Evolutionary conservation across 192 early-diverging fungal genomes (phyloP).

Genomic region (Backusella australiensis): DNA sequence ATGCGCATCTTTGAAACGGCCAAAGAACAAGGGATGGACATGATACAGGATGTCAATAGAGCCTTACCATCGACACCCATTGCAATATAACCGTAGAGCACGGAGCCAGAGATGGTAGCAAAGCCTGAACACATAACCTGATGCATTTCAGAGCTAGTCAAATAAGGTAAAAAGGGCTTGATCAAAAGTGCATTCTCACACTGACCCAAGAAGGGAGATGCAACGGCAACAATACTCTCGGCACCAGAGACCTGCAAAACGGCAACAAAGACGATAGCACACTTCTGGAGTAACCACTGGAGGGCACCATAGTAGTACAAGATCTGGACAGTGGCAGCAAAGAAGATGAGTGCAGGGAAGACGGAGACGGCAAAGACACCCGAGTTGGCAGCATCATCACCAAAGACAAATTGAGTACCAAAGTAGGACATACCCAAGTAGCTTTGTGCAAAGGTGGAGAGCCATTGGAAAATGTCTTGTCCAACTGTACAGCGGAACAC

Average conservation of each 20-base stretch:
- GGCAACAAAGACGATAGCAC: slow-evolving; percentile 61
- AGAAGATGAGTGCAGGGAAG: slow-evolving; percentile 87
- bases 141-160: slow-evolving; percentile 86
- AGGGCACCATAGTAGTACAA: slow-evolving; percentile 81
- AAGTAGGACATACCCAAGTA: slow-evolving; percentile 68
- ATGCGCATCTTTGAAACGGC: slow-evolving; percentile 83
- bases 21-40: slow-evolving; percentile 87
- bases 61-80: slow-evolving; percentile 63
- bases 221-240: slow-evolving; percentile 81
- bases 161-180: slow-evolving; percentile 75
- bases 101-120: slow-evolving; percentile 86
- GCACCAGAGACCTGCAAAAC: slow-evolving; percentile 76
- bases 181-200: slow-evolving; percentile 81
- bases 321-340: slow-evolving; percentile 81
- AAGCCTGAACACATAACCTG: slow-evolving; percentile 88
- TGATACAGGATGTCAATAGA: slow-evolving; percentile 83
- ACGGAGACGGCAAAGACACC: slow-evolving; percentile 64
- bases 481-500: slow-evolving; percentile 74
- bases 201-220: slow-evolving; percentile 85
- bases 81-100: slow-evolving; percentile 68
- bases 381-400: slow-evolving; percentile 42
- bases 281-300: slow-evolving; percentile 73
- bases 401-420: slow-evolving; percentile 73
- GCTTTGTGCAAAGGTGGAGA: slow-evolving; percentile 49
- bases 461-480: slow-evolving; percentile 69